A percentile compares a stretch with the other conserved stretches of the same genome.
Conservation (phyloP, 1,284 basidiomycete species). For the Flammula alnicola region DNA sequence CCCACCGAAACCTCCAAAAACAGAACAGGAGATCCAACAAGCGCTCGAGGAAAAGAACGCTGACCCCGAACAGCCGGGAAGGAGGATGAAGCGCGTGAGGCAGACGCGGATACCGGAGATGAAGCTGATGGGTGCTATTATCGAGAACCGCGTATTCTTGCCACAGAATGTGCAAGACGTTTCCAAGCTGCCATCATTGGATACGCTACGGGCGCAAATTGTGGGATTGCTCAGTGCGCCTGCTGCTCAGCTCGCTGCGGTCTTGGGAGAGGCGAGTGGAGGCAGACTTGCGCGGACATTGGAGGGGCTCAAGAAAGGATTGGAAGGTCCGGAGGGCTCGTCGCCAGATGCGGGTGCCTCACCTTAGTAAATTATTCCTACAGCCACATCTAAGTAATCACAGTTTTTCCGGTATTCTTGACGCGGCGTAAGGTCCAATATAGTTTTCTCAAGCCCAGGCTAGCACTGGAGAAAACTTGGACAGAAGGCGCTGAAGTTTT, state of each 20-base stretch:
- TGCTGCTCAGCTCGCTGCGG: constrained; percentile 67
- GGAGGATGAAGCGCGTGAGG: constrained; percentile 60
- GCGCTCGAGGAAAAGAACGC: constrained; percentile 60
- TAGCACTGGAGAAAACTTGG: too few relatives aligned
- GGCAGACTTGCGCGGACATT: constrained; percentile 75
- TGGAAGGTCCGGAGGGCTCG: constrained; percentile 55
- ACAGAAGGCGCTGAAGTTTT: too few relatives aligned
- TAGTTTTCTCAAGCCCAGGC: too few relatives aligned
- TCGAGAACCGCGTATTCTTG: constrained; percentile 73
- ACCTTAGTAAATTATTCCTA: constrained; percentile 2
- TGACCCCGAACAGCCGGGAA: constrained; percentile 66
- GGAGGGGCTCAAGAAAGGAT: constrained; percentile 75
- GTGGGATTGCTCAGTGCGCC: constrained; percentile 77
- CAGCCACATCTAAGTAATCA: constrained; percentile 6
- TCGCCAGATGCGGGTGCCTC: constrained; percentile 4
- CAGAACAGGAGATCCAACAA: constrained; percentile 52
- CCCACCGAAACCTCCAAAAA: constrained; percentile 59
- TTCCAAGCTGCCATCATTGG: constrained; percentile 70
- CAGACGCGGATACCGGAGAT: constrained; percentile 64
- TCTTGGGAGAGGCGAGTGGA: constrained; percentile 75
- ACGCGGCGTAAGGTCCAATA: too few relatives aligned
- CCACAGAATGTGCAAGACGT: constrained; percentile 61
- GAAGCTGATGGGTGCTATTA: constrained; percentile 72
- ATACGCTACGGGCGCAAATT: constrained; percentile 74
- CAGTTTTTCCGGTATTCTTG: neutral